Conservation (phyloP, 2,329 filamentous ascomycete species). For the Aspergillus tanneri region DNA sequence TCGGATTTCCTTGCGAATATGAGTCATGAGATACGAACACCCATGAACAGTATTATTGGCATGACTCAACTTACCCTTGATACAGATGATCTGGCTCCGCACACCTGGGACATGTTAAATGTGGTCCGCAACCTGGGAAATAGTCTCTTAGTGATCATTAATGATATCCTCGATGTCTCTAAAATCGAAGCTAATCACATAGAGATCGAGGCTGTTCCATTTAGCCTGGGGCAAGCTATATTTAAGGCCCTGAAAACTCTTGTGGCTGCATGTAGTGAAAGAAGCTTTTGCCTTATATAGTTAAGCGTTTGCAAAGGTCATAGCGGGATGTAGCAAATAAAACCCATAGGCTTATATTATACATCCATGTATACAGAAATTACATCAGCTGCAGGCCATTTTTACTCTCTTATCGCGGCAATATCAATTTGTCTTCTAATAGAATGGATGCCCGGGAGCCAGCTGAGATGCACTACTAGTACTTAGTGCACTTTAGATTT, state of each 20-base stretch:
- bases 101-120: slow-evolving; percentile 97
- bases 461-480: too few relatives aligned
- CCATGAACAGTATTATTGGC: slow-evolving; percentile 96
- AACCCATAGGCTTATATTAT: too few relatives aligned
- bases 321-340: too few relatives aligned
- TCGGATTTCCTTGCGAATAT: slow-evolving; percentile 98
- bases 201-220: slow-evolving; percentile 97
- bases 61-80: slow-evolving; percentile 97
- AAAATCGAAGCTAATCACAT: slow-evolving; percentile 93
- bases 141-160: slow-evolving; percentile 94
- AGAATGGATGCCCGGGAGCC: too few relatives aligned
- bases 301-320: too few relatives aligned
- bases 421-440: too few relatives aligned
- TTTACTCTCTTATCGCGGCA: too few relatives aligned
- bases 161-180: slow-evolving; percentile 69
- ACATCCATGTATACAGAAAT: too few relatives aligned
- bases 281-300: too few relatives aligned
- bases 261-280: too few relatives aligned
- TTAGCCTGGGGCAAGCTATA: slow-evolving; percentile 87
- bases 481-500: too few relatives aligned
- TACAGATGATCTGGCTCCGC: slow-evolving; percentile 88
- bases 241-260: slow-evolving; percentile 97
- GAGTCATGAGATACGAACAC: slow-evolving; percentile 97
- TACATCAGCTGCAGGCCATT: too few relatives aligned
- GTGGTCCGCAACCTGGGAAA: slow-evolving; percentile 97